Evolutionary conservation across 352 stramenopile genomes (phyloP), one percentile per base, ranked within the genome.

Genomic region (Aphanomyces astaci): DNA sequence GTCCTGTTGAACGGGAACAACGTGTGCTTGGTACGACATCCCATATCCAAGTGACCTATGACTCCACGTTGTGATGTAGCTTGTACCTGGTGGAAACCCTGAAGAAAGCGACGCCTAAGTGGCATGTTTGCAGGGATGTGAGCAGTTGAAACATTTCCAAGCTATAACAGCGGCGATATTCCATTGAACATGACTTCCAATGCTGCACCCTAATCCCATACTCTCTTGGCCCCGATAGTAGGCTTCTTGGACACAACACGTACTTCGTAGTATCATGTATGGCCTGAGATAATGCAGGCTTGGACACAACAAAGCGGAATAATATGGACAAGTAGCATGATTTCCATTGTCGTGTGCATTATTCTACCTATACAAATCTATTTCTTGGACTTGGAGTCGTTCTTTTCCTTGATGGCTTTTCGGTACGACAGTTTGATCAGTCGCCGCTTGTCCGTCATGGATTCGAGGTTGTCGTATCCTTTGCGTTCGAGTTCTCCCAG

Each of bases 1-100:
- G 98, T 99, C 71, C 86, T 99, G 43, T 88, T 99, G 66, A 99
- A 99, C 78, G 97, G 97, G 55, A 98, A 98, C 84, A 98, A 99
- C 76, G 92, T 99, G 59, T 97, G 92, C 45, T 78, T 98, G 75
- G 86, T 96, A 74, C 64, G 72, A 64, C 19, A 28, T 27, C 11
- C 11, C 30, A 51, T 3, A 1, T 11, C 33, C 54, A 63, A 45
- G 4, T 24, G 3, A 25, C 5, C 10, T 5, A 27, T 48, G n/a
- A 45, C 22, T 24, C 55, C 32, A 22, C 27, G 30, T 32, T 48
- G 17, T 5, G 22, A 5, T 66, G 2, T 63, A 94, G 86, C 81
- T 94, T 32, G 82, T 94, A n/a, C 86, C 86, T 30, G 86, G 86
- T 51, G 86, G 83, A 54, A 87, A 88, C 63, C 86, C 82, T 22